Conservation (phyloP, 1,139 yeast genomes). For the Pichia sp. region DNA sequence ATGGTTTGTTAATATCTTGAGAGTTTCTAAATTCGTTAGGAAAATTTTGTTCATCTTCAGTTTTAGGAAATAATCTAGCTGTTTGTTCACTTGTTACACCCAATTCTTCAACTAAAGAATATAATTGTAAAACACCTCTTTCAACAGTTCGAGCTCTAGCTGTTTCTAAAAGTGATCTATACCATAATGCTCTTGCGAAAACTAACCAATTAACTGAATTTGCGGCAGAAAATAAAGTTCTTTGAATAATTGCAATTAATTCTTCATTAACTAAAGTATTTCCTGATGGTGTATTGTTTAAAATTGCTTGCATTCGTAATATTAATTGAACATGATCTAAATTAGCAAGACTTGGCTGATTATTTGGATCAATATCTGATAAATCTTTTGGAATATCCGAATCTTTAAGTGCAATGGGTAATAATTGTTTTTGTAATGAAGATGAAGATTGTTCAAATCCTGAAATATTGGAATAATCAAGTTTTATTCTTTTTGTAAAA, state of each 20-base stretch:
- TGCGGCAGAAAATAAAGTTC: slow-evolving; percentile 54
- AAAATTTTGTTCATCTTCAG: slow-evolving; percentile 31
- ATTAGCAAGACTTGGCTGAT: slow-evolving; percentile 68
- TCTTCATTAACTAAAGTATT: slow-evolving; percentile 77
- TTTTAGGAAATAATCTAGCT: slow-evolving; percentile 50
- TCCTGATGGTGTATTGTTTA: slow-evolving; percentile 67
- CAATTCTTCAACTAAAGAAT: slow-evolving; percentile 83
- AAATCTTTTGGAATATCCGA: slow-evolving; percentile 60
- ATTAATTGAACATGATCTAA: slow-evolving; percentile 70
- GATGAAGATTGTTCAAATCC: slow-evolving; percentile 4
- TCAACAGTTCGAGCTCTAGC: slow-evolving; percentile 81
- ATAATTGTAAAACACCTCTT: slow-evolving; percentile 90
- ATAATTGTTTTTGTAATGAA: slow-evolving; percentile 28
- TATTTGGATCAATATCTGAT: slow-evolving; percentile 63
- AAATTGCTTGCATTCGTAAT: slow-evolving; percentile 57
- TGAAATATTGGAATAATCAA: slow-evolving; percentile 31
- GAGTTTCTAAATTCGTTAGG: slow-evolving; percentile 22
- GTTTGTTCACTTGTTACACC: slow-evolving; percentile 59
- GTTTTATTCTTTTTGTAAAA: slow-evolving; percentile 36
- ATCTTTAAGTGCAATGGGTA: slow-evolving; percentile 57
- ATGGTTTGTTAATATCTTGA: slow-evolving; percentile 19
- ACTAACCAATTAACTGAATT: slow-evolving; percentile 65
- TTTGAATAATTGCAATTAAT: slow-evolving; percentile 61
- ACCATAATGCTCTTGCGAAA: slow-evolving; percentile 84
- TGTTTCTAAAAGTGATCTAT: slow-evolving; percentile 78